phyloP scores from a whole-genome alignment of 2,329 filamentous ascomycete genomes.

The Ophiognomonia clavigignenti-juglandacearum region DNA sequence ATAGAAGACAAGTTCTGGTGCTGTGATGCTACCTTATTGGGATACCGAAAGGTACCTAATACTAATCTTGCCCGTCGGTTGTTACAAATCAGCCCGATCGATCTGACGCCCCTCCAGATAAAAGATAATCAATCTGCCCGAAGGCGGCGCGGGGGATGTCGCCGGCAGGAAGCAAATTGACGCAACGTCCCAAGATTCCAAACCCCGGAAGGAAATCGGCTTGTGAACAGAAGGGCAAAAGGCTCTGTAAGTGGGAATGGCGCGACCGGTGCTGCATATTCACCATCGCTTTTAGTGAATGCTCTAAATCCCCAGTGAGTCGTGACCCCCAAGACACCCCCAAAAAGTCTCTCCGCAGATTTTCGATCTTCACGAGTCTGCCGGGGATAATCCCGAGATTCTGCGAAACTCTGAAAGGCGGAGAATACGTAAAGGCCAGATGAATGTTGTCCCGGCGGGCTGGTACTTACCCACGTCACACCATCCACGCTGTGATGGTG shows the following conservation, averaged over 20 bases:
- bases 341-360: no score
- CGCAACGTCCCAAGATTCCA: constrained; percentile 11
- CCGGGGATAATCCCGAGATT: neutral
- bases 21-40: no score
- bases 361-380: neutral
- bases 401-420: neutral
- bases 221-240: no score
- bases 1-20: no score
- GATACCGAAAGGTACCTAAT: no score
- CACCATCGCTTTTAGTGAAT: constrained; percentile 14
- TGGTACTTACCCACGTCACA: neutral
- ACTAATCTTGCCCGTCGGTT: neutral
- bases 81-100: constrained; percentile 3
- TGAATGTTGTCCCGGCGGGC: neutral
- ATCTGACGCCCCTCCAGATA: no score
- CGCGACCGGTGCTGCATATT: constrained; percentile 12
- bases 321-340: no score
- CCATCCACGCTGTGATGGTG: constrained; percentile 13
- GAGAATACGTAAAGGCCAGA: neutral
- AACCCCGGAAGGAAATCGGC: no score
- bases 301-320: no score
- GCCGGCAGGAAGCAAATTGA: constrained; percentile 8
- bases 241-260: constrained; percentile 13
- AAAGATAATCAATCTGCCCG: constrained; percentile 13
- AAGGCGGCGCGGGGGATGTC: constrained; percentile 4